Evolutionary conservation across 352 stramenopile species (phyloP), one percentile per base, ranked within the genome.

Genomic region (Globisporangium sylvaticum): DNA sequence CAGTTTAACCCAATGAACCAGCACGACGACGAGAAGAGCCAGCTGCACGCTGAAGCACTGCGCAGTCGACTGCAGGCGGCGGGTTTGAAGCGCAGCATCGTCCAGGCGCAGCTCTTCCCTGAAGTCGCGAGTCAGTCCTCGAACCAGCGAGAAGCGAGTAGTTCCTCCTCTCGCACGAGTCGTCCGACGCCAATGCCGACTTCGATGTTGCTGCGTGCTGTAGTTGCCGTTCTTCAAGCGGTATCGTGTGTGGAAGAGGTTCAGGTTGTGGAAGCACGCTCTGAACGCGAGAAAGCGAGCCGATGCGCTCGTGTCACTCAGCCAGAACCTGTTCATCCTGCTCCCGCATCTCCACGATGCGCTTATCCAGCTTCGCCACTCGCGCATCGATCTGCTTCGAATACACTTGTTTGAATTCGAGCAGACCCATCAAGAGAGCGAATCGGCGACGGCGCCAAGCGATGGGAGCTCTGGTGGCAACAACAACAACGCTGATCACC

Each of bases 201-300:
- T 20, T 24, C 42, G 22, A 12, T 14, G 8, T 25, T 20, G 1
- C 10, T 10, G 34, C 18, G 4, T 42, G 48, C 18, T 59, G 22
- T 55, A 93, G 82, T 65, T 94, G n/a, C 77, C 82, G 7, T 98
- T 98, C 74, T 98, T 98, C 71, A 82, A 78, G 52, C 83, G 84
- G 20, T 98, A 97, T 77, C 83, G 84, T 6, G 52, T 80, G 22
- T 98, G 94, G 94, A 98, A 98, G 67, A 81, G 73, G 27, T 98
- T 98, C 65, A 80, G 67, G 5, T 73, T 94, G 18, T 98, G 94
- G 94, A 94, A 91, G 39, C 81, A 80, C 62, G 73, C 76, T 32
- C 64, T 98, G 31, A 90, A 80, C 31, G 58, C 76, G 0, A 65
- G 69, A 52, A 89, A 81, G 72, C 86, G 69, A 18, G 63, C 62